Conservation (phyloP, 352 stramenopile genomes). For the Globisporangium paddicum region DNA sequence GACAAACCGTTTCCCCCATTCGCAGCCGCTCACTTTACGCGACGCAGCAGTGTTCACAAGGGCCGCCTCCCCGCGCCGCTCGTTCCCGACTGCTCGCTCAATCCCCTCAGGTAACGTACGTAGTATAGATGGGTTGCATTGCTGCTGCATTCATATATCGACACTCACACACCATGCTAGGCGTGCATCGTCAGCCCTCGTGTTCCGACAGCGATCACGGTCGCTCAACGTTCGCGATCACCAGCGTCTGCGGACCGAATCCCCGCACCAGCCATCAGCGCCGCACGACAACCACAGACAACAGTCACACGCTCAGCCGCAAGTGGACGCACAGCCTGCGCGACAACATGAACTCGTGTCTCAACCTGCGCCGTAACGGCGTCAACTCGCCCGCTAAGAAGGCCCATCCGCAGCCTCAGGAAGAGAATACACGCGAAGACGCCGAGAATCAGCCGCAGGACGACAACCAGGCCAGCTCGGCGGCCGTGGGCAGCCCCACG, state of each 20-base stretch:
- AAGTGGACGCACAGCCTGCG: slow-evolving; percentile 10
- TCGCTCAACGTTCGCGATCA: slow-evolving; percentile 11
- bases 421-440: background rate
- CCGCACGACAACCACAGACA: background rate
- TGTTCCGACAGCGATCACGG: background rate
- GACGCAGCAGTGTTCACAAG: no score
- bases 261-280: background rate
- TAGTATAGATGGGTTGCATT: no score
- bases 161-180: background rate
- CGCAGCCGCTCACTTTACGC: no score
- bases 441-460: slow-evolving; percentile 9
- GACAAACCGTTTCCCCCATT: no score
- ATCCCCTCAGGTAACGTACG: no score
- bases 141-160: background rate
- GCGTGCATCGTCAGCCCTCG: background rate
- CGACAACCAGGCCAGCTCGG: slow-evolving; percentile 19
- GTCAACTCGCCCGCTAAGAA: background rate
- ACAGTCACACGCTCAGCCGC: background rate
- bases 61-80: no score
- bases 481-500: background rate
- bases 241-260: background rate
- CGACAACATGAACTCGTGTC: slow-evolving; percentile 34
- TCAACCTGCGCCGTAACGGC: slow-evolving; percentile 13
- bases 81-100: no score
- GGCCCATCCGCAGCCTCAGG: background rate